A percentile compares a stretch with the other conserved stretches of the same genome.
These are phyloP conservation scores for Xylaria sp. DNA, from an alignment of 2,329 filamentous ascomycete genomes.

Conservation along the genomic window DNA sequence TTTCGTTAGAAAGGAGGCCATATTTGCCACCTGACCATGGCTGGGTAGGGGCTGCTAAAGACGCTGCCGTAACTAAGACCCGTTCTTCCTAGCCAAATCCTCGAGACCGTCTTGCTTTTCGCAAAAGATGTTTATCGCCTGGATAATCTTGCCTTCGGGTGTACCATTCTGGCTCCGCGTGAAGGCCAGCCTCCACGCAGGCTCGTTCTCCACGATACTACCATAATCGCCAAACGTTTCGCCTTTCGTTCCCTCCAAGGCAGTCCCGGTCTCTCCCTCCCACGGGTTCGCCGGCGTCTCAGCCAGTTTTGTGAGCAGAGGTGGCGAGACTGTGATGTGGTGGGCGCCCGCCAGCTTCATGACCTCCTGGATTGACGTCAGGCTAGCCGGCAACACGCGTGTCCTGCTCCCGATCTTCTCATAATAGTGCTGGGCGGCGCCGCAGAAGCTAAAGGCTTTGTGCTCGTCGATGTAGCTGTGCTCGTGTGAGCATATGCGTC, in stretches of 20 bases:
- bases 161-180: constrained; percentile 49
- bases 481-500: not conserved
- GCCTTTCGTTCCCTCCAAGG: constrained; percentile 19
- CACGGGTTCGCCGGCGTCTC: constrained; percentile 39
- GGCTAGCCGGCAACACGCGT: constrained; percentile 57
- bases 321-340: constrained; percentile 62
- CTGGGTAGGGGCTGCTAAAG: too few relatives aligned
- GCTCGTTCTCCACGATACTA: constrained; percentile 43
- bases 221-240: constrained; percentile 21
- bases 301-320: constrained; percentile 51
- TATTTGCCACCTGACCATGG: too few relatives aligned
- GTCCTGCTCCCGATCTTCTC: constrained; percentile 45
- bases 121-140: constrained; percentile 61
- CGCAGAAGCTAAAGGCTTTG: constrained; percentile 54
- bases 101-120: constrained; percentile 59
- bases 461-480: constrained; percentile 50
- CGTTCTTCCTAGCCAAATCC: constrained; percentile 28
- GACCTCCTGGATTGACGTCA: constrained; percentile 61
- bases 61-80: not conserved
- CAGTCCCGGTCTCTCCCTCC: constrained; percentile 36
- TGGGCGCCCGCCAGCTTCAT: constrained; percentile 59
- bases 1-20: too few relatives aligned
- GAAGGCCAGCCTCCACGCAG: constrained; percentile 54
- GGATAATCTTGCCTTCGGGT: constrained; percentile 53
- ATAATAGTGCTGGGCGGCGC: constrained; percentile 57